phyloP scores from a whole-genome alignment of 176 grass and related monocot species.

The Rhynchospora pubera region DNA sequence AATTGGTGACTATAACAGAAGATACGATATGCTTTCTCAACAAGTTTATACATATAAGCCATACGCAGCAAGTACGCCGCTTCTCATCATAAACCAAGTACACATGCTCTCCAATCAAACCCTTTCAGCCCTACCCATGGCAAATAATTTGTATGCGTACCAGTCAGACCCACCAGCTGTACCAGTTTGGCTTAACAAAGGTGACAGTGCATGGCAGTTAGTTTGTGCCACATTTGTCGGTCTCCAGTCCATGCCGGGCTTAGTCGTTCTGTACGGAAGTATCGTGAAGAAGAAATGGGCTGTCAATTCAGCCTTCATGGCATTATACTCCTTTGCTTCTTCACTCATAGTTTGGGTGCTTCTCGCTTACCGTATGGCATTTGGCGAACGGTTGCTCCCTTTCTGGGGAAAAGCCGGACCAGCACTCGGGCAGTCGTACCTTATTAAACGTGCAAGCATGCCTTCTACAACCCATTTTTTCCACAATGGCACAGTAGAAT shows the following conservation, averaged over 20 bases:
- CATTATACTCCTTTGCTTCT: conserved; percentile 66
- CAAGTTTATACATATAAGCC: conserved; percentile 10
- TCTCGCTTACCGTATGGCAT: conserved; percentile 59
- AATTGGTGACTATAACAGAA: background rate
- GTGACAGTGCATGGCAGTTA: conserved; percentile 92
- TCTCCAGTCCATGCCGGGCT: conserved; percentile 67
- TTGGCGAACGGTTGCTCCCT: conserved; percentile 54
- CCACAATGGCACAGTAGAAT: conserved; percentile 3
- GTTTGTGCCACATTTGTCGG: conserved; percentile 64
- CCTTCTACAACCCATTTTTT: conserved; percentile 33
- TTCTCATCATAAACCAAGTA: conserved; percentile 20
- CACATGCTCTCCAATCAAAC: conserved; percentile 4
- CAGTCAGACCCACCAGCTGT: conserved; percentile 26
- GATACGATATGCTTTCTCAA: background rate
- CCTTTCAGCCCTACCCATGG: background rate
- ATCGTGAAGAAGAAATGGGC: conserved; percentile 96
- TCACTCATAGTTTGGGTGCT: conserved; percentile 71
- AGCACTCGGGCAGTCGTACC: conserved; percentile 49
- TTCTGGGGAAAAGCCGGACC: conserved; percentile 72
- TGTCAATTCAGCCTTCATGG: conserved; percentile 77
- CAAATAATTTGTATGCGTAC: conserved; percentile 26
- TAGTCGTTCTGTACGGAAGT: conserved; percentile 65
- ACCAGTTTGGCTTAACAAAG: conserved; percentile 86
- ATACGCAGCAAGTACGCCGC: background rate
- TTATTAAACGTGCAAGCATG: conserved; percentile 30